phyloP scores from a whole-genome alignment of 371 early-diverging fungal genomes.

The Mucor velutinosus region DNA sequence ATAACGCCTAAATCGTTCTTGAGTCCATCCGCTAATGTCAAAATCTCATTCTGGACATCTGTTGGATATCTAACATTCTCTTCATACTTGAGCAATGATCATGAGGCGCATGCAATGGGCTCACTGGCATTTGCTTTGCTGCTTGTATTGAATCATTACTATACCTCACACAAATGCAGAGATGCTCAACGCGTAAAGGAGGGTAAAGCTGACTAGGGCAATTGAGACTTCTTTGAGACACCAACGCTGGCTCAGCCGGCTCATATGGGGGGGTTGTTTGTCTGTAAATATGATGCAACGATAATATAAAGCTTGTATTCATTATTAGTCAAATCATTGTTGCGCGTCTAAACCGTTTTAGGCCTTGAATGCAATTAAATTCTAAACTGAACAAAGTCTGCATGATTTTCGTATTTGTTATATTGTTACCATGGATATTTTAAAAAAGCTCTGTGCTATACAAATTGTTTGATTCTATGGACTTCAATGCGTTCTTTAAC shows the following conservation, averaged over 20 bases:
- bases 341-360: neutral
- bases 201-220: neutral
- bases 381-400: neutral
- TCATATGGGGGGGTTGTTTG: neutral
- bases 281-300: neutral
- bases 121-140: neutral
- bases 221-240: too few species aligned
- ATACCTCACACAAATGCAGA: neutral
- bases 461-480: too few species aligned
- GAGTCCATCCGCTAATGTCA: neutral
- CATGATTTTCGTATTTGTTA: neutral
- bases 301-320: neutral
- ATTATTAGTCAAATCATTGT: neutral
- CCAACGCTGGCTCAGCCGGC: neutral
- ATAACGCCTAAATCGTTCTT: neutral
- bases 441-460: too few species aligned
- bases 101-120: neutral
- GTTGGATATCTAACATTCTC: neutral
- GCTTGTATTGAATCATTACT: neutral
- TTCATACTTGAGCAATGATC: neutral
- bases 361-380: neutral
- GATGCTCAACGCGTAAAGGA: neutral
- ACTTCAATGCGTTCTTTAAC: too few species aligned
- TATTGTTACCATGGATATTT: too few species aligned
- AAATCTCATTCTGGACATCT: constrained; percentile 1